Base-by-base conservation (phyloP, 1,284 basidiomycete species). In the Ustilago trichophora region DNA sequence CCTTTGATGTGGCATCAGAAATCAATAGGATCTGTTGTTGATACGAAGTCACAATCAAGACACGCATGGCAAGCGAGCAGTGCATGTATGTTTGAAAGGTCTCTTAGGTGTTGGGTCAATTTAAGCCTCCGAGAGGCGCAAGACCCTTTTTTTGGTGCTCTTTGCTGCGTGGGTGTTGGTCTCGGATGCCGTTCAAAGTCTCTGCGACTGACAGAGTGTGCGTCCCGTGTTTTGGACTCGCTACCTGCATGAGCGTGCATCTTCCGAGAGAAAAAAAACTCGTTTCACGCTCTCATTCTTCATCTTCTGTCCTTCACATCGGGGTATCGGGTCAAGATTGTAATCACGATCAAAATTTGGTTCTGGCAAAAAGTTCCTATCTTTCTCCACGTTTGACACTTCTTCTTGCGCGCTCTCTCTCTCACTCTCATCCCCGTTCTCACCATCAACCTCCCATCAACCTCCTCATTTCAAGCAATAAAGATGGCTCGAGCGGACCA, bases 401-500 rank as follows among this genome's bases (percentile, higher is more conserved):
- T 35, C 19, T 33, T n/a, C n/a, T n/a, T n/a, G n/a, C n/a, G n/a
- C n/a, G n/a, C n/a, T n/a, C n/a, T n/a, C n/a, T n/a, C n/a, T n/a
- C n/a, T n/a, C n/a, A n/a, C n/a, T n/a, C n/a, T n/a, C n/a, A n/a
- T n/a, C n/a, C n/a, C n/a, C n/a, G n/a, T n/a, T n/a, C n/a, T n/a
- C n/a, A n/a, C n/a, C n/a, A n/a, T n/a, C n/a, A n/a, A 21, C 24
- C 24, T 10, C 22, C 26, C 19, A 33, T 18, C 26, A n/a, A 22
- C 19, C 29, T 43, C 27, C 4, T 15, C 9, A 16, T n/a, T 21
- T 11, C 29, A 26, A 7, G 12, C 15, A 22, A 15, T 36, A 19
- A 42, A 27, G 3, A 64, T 64, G 60, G 60, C 41, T 25, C 53
- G 60, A 2, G 60, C 53, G 25, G 60, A 64, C 24, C 60, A 64